A percentile compares a stretch with the other conserved stretches of the same genome.
Evolutionary conservation across 164 flowering plant species (phyloP).

Genomic region (Vitis rupestris): DNA sequence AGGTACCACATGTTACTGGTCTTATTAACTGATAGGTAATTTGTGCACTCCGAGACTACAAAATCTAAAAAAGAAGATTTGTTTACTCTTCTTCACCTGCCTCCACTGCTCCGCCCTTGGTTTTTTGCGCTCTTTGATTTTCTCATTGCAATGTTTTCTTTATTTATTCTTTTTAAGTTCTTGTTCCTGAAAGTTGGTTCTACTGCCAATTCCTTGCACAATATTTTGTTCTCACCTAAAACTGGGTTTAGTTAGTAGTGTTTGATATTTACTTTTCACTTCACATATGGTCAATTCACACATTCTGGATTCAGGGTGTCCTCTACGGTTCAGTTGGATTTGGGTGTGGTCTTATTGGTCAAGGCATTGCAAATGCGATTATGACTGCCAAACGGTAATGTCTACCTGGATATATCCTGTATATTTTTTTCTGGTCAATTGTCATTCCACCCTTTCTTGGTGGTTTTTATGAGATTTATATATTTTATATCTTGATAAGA

Average conservation of each 20-base stretch:
- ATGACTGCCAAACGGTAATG: slow-evolving; percentile 91
- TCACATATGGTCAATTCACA: neutral
- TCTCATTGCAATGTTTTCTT: no score
- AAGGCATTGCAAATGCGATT: slow-evolving; percentile 94
- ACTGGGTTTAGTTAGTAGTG: neutral
- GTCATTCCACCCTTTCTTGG: no score
- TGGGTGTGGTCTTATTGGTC: slow-evolving; percentile 89
- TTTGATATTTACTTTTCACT: neutral
- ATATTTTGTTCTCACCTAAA: neutral
- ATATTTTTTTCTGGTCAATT: neutral
- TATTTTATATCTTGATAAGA: no score
- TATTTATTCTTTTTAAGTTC: neutral
- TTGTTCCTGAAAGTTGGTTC: neutral
- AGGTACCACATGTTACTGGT: slow-evolving; percentile 41
- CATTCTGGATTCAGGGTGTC: slow-evolving; percentile 55
- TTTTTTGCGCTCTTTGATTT: no score
- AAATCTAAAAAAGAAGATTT: neutral
- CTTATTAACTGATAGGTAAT: neutral
- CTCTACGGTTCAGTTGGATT: slow-evolving; percentile 89
- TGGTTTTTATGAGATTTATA: no score
- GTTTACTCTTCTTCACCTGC: no score
- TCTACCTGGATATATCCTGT: neutral
- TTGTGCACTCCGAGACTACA: neutral
- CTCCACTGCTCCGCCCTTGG: no score
- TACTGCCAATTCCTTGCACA: neutral